Evolutionary conservation across 495 filamentous ascomycete genomes (phyloP).

Genomic region (Lineolata rhizophorae): DNA sequence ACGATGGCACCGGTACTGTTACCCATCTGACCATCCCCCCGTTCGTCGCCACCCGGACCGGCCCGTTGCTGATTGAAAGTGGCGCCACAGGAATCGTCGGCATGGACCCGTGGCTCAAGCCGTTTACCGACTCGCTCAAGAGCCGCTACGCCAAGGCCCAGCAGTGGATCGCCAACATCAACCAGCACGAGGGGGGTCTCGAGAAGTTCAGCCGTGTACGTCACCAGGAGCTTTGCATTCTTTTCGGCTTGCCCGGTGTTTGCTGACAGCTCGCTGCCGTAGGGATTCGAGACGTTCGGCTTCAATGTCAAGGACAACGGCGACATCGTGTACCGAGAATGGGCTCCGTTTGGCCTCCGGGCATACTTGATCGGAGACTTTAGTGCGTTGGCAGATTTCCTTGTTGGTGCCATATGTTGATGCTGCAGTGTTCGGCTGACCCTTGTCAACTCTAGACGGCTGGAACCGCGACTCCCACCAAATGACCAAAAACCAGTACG

Average conservation of each 20-base stretch:
- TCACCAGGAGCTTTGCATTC: constrained; percentile 3
- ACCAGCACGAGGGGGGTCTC: constrained; percentile 68
- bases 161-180: constrained; percentile 64
- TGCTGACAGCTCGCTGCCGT: constrained; percentile 2
- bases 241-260: too few species aligned
- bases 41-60: too few species aligned
- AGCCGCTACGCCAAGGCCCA: constrained; percentile 62
- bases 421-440: not conserved
- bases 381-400: constrained; percentile 31
- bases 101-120: constrained; percentile 77
- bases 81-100: too few species aligned
- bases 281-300: constrained; percentile 76
- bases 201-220: constrained; percentile 77
- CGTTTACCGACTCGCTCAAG: constrained; percentile 59
- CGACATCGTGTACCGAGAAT: constrained; percentile 83
- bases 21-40: too few species aligned
- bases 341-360: constrained; percentile 72
- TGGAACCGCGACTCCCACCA: constrained; percentile 67
- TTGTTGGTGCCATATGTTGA: not conserved
- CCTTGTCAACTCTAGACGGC: constrained; percentile 42
- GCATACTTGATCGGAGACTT: constrained; percentile 92
- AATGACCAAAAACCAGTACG: constrained; percentile 68
- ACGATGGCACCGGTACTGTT: constrained; percentile 36
- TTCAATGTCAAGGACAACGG: constrained; percentile 57
- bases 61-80: too few species aligned